A percentile compares a stretch with the other conserved stretches of the same genome.
These are phyloP conservation scores for Eragrostis nindensis DNA, from an alignment of 176 grass and related monocot species.

Conservation along the genomic window DNA sequence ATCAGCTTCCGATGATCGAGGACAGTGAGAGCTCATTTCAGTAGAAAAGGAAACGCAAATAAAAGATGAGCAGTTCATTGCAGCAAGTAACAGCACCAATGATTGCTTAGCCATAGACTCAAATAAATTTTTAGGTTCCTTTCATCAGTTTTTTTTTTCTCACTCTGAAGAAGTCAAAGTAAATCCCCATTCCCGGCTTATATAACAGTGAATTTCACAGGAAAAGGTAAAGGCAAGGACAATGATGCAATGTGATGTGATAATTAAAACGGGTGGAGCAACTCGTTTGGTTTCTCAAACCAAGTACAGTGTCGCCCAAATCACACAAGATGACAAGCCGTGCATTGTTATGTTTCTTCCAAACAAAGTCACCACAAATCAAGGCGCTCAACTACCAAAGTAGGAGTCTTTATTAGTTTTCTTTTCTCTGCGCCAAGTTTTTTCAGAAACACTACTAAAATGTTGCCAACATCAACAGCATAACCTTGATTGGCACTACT, in stretches of 20 bases:
- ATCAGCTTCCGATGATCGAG: too few species aligned
- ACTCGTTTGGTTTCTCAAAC: neutral
- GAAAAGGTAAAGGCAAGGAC: neutral
- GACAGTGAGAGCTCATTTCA: too few species aligned
- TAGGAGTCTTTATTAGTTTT: neutral
- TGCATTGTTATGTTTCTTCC: neutral
- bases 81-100: neutral
- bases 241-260: too few species aligned
- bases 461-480: neutral
- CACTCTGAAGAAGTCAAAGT: neutral
- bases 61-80: neutral
- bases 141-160: too few species aligned
- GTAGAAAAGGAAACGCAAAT: too few species aligned
- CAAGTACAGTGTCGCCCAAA: neutral
- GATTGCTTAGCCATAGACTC: neutral
- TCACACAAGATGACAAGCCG: neutral
- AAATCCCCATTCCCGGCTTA: neutral
- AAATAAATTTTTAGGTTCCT: neutral
- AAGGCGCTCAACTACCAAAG: neutral
- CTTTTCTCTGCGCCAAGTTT: neutral
- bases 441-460: neutral
- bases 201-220: neutral
- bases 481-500: conserved; percentile 1
- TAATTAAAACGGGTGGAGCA: neutral
- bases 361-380: neutral